These are phyloP conservation scores for Hymenoscyphus scutula DNA, from an alignment of 2,329 filamentous ascomycete genomes.

Conservation along the genomic window DNA sequence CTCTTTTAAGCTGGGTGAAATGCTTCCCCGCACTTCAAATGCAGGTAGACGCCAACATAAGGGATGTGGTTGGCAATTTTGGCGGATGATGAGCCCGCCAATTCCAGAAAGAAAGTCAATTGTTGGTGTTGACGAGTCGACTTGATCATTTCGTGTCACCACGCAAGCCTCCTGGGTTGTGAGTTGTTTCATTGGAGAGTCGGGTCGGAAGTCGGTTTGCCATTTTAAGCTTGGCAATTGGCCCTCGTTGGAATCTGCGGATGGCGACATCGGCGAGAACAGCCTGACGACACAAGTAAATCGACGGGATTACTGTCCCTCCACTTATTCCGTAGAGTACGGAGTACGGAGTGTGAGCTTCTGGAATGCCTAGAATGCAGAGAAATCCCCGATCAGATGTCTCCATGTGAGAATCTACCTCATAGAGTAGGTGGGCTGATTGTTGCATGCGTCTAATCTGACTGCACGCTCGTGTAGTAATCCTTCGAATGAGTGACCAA, in stretches of 20 bases:
- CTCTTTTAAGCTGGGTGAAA: neutral
- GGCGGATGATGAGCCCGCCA: neutral
- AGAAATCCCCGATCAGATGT: neutral
- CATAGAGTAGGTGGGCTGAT: neutral
- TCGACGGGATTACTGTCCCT: neutral
- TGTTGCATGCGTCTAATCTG: neutral
- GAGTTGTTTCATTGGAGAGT: neutral
- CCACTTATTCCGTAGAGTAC: neutral
- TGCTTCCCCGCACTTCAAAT: conserved; percentile 10
- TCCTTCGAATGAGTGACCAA: neutral
- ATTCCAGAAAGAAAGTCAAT: neutral
- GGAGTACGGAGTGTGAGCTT: neutral
- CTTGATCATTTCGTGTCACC: neutral
- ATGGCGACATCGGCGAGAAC: neutral
- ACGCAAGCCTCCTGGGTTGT: neutral
- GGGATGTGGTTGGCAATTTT: neutral
- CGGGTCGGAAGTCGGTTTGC: neutral
- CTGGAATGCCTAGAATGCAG: neutral
- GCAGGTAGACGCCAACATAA: neutral
- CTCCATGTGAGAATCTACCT: neutral
- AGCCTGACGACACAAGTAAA: neutral
- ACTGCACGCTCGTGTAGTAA: neutral
- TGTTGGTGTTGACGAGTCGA: conserved; percentile 1
- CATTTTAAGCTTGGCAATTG: neutral
- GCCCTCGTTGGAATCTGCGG: neutral